Base-by-base conservation (phyloP, 495 filamentous ascomycete species). In the Extremus antarcticus region DNA sequence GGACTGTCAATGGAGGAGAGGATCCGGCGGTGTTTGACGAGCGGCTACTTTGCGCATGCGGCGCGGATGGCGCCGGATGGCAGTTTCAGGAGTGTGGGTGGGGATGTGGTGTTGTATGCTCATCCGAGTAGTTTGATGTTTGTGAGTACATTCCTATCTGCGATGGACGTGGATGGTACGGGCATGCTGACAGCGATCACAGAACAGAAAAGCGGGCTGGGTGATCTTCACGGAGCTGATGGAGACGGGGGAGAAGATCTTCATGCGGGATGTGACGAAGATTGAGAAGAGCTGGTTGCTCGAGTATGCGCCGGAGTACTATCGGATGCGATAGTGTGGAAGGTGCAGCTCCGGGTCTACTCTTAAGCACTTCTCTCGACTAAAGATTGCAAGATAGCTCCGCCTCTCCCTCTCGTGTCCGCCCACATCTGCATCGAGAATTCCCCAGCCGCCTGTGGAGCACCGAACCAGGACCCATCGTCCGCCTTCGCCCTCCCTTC, bases 131-230 rank as follows among this genome's bases (percentile, higher is more conserved):
- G 87, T 17, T 69, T 98, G 63, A 89, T 98, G 84, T 97, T 97
- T 76, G 80, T 83, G 66, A 71, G 80, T 79, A 32, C 41, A n/a
- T n/a, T n/a, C n/a, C 20, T 43, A 2, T 45, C 43, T 20, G 17
- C 38, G 21, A 25, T 29, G 46, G 10, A 29, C 24, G 38, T n/a
- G n/a, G n/a, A n/a, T n/a, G 41, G n/a, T 3, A 22, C 38, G 35
- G 59, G 45, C 63, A 71, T 50, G 66, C 57, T 64, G 32, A 58
- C 35, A 16, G 1, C 13, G 16, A 25, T 51, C 13, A 57, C 56
- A 83, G 80, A 95, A 96, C 70, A 82, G 92, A 43, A 96, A 94
- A 74, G 89, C 87, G 17, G 91, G 97, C 60, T 98, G 92, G 92
- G 90, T 98, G 10, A 81, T 98, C 41, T 98, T 97, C 65, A 86